A percentile compares a stretch with the other conserved stretches of the same genome.
Conservation (phyloP, 1,284 basidiomycete genomes). For the Marasmius tenuissimus region DNA sequence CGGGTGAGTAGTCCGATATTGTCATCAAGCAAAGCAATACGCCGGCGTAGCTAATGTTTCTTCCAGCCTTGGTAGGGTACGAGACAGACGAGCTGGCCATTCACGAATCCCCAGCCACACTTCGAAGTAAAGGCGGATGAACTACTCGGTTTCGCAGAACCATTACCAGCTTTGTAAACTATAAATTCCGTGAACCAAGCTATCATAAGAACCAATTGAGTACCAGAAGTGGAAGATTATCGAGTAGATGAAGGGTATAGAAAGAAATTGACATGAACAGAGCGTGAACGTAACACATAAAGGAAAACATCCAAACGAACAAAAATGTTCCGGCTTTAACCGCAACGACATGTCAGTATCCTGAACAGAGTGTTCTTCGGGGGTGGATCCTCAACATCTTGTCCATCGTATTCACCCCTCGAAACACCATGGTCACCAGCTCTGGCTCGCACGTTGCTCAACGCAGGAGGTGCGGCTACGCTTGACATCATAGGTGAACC, state of each 20-base stretch:
- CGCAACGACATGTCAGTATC: constrained; percentile 78
- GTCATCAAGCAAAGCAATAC: no score
- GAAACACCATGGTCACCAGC: constrained; percentile 66
- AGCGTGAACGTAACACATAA: constrained; percentile 17
- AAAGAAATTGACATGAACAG: constrained; percentile 22
- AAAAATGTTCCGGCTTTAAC: constrained; percentile 34
- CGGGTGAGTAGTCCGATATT: no score
- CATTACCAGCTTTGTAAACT: constrained; percentile 2
- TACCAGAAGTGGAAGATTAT: constrained; percentile 18
- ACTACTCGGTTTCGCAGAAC: neutral
- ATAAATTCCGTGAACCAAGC: constrained; percentile 8
- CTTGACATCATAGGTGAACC: constrained; percentile 75
- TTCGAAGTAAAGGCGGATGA: no score
- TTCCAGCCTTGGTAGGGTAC: no score
- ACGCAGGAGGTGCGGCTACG: constrained; percentile 64
- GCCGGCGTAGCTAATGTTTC: no score
- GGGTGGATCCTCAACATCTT: constrained; percentile 52
- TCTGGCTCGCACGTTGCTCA: constrained; percentile 68
- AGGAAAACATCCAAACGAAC: constrained; percentile 10
- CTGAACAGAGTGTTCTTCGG: constrained; percentile 60
- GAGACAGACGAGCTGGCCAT: no score
- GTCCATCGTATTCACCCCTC: constrained; percentile 57
- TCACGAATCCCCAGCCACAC: no score
- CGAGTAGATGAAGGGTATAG: constrained; percentile 28
- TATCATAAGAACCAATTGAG: constrained; percentile 10